A percentile compares a stretch with the other conserved stretches of the same genome.
These are phyloP conservation scores for Lycium ferocissimum DNA, from an alignment of 257 asterid species.

Conservation along the genomic window DNA sequence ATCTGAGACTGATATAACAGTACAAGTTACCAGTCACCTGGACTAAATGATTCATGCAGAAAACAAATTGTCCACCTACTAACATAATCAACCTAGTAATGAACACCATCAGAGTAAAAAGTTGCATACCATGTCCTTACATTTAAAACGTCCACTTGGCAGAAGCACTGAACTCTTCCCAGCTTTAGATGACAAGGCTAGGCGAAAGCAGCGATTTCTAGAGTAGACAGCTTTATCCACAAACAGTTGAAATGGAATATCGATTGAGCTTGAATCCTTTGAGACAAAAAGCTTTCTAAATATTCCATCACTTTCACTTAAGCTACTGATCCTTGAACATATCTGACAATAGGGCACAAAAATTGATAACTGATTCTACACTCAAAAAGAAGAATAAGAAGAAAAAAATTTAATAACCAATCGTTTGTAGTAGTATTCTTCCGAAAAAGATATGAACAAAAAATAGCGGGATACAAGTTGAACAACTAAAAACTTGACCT, in stretches of 20 bases:
- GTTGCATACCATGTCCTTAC: conserved; percentile 79
- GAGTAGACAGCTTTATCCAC: conserved; percentile 96
- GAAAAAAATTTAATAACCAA: conserved; percentile 6
- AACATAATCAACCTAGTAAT: conserved; percentile 22
- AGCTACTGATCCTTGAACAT: conserved; percentile 72
- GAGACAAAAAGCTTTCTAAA: conserved; percentile 66
- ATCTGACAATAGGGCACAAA: conserved; percentile 54
- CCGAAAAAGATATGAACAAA: conserved; percentile 20
- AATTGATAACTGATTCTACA: conserved; percentile 18
- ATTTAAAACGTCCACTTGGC: conserved; percentile 92
- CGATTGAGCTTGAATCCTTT: conserved; percentile 66
- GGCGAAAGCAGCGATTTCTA: conserved; percentile 96
- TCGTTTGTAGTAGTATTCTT: conserved; percentile 22
- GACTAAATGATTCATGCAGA: background rate
- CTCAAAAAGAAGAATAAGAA: conserved; percentile 25
- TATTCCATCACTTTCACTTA: conserved; percentile 61
- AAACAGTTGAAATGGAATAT: conserved; percentile 57
- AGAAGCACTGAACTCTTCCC: conserved; percentile 81
- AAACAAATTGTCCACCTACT: background rate
- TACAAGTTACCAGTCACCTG: conserved; percentile 17
- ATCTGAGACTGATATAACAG: background rate
- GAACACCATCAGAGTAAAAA: conserved; percentile 22
- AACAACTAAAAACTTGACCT: background rate
- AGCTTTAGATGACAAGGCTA: conserved; percentile 91
- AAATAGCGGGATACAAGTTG: background rate